Evolutionary conservation across 192 early-diverging fungal genomes (phyloP), one percentile per base, ranked within the genome.

Genomic region (Entomortierella lignicola): DNA sequence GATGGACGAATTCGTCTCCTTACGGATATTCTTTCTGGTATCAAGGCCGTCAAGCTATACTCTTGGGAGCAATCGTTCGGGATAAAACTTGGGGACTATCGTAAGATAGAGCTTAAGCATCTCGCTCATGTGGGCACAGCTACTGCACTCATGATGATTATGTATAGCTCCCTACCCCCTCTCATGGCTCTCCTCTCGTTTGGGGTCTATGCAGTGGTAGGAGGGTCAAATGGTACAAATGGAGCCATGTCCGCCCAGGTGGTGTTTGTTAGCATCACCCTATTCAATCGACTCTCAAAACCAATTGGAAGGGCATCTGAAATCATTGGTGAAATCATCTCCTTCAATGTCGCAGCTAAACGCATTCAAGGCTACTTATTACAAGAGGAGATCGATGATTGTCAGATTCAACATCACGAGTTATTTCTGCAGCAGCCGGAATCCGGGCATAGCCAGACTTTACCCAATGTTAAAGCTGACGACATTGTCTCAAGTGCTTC

Each of bases 1-100:
- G 82, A 84, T 68, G 56, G 43, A 23, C 67, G 82, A 1, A 56
- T 84, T 12, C 55, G 77, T 2, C 26, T 84, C 2, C n/a, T 81
- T 12, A 77, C 67, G 20, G 82, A 81, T 29, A 50, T 69, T 21
- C 42, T 84, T 3, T 75, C 77, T 0, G 69, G 72, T 1, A 84
- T 84, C 72, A 71, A 81, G 27, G 66, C 81, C 30, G 79, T 84
- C 23, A 84, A 84, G 61, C 47, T 84, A 21, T 75, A 84, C 29
- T 62, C 77, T 3, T 84, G 74, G 74, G 74, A 62, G 21, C 20
- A 27, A 4, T 67, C 65, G 29, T 75, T 67, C 25, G 26, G 21
- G 0, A 29, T 53, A 18, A 73, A 37, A 50, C 25, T 73, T 17
- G 39, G 47, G 4, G 37, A 11, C 4, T 66, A 52, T n/a, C 62